A percentile compares a stretch with the other conserved stretches of the same genome.
Conservation (phyloP, 2,329 filamentous ascomycete species). For the Arthroderma sp. region DNA sequence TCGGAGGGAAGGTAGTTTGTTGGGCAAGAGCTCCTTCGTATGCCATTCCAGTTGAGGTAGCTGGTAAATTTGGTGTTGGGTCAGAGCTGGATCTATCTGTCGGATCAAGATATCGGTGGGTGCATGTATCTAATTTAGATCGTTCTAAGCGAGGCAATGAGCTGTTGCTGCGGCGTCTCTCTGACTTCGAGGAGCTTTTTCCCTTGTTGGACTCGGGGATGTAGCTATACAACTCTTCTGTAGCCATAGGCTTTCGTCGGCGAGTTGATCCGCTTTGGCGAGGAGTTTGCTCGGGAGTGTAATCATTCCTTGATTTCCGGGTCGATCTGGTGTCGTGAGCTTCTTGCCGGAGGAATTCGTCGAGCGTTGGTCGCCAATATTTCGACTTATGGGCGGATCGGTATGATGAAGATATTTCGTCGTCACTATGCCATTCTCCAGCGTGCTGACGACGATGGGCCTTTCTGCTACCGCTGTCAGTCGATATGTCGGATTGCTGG, state of each 20-base stretch:
- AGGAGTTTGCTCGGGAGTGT: not conserved
- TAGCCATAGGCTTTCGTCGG: not conserved
- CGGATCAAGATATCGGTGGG: not conserved
- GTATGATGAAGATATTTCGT: slow-evolving; percentile 12
- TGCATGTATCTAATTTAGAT: not conserved
- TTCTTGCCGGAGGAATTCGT: not conserved
- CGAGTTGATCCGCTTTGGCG: not conserved
- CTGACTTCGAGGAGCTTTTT: not conserved
- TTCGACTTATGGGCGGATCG: not conserved
- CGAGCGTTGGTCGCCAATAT: not conserved
- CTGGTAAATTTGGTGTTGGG: not conserved
- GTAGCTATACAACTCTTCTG: not conserved
- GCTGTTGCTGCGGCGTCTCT: slow-evolving; percentile 2
- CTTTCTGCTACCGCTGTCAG: not conserved
- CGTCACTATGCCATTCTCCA: slow-evolving; percentile 15
- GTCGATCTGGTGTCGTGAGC: not conserved
- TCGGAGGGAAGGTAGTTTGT: not conserved
- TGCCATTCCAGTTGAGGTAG: not conserved
- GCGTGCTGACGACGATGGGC: not conserved
- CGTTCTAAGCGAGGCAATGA: not conserved
- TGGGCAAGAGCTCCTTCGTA: not conserved
- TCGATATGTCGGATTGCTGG: not conserved
- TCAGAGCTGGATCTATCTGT: not conserved
- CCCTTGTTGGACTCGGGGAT: not conserved
- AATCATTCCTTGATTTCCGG: not conserved